Percentiles rank a stretch among this genome's conserved stretches.
Evolutionary conservation across 805 yeast species (phyloP).

Genomic region (Cyberlindnera mycetangii): DNA sequence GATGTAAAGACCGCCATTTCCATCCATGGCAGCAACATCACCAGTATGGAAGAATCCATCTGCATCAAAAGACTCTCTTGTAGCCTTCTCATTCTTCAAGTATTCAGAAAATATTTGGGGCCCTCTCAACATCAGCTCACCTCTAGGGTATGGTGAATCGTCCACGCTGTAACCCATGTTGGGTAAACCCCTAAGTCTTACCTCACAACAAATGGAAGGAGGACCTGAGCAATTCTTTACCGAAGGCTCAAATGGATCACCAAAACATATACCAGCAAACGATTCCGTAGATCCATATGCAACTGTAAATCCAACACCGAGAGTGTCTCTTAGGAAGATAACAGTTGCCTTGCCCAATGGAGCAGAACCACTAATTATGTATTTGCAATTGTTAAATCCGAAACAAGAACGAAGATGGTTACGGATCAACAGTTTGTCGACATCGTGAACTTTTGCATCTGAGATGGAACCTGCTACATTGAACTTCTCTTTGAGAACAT

Average conservation of each 20-base stretch:
- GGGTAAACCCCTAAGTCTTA: slow-evolving; percentile 58
- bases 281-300: slow-evolving; percentile 76
- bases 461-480: slow-evolving; percentile 4
- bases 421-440: slow-evolving; percentile 16
- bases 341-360: slow-evolving; percentile 63
- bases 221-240: slow-evolving; percentile 53
- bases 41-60: slow-evolving; percentile 69
- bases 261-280: slow-evolving; percentile 51
- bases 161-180: slow-evolving; percentile 47
- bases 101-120: slow-evolving; percentile 58
- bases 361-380: slow-evolving; percentile 56
- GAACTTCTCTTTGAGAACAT: slow-evolving; percentile 15
- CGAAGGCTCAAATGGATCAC: slow-evolving; percentile 49
- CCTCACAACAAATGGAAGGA: slow-evolving; percentile 47
- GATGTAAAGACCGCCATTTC: slow-evolving; percentile 52
- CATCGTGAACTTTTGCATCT: not conserved
- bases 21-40: slow-evolving; percentile 54
- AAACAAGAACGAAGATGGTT: slow-evolving; percentile 39
- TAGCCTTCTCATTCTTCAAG: slow-evolving; percentile 52
- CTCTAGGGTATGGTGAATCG: slow-evolving; percentile 42
- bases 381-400: slow-evolving; percentile 42
- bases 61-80: slow-evolving; percentile 47
- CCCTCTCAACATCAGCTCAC: slow-evolving; percentile 63
- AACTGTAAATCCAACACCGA: slow-evolving; percentile 44
- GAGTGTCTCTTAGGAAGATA: slow-evolving; percentile 52